These are phyloP conservation scores for Citrus sp. DNA, from an alignment of 345 rosid genomes.

Conservation along the genomic window DNA sequence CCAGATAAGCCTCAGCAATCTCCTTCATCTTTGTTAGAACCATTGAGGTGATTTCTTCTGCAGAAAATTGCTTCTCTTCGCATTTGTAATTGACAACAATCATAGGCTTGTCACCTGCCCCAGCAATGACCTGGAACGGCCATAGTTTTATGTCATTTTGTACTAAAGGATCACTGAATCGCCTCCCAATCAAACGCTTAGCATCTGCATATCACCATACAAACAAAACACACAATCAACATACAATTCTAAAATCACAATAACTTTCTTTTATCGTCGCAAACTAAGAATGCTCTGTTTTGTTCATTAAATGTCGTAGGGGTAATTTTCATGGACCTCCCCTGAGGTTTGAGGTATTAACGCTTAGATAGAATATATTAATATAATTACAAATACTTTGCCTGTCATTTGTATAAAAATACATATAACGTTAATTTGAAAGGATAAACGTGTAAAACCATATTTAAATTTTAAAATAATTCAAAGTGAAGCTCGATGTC, in stretches of 20 bases:
- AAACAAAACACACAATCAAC: not conserved
- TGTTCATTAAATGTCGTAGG: too few relatives aligned
- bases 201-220: slow-evolving; percentile 26
- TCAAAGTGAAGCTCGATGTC: too few relatives aligned
- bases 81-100: slow-evolving; percentile 41
- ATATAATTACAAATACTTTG: accelerated
- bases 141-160: slow-evolving; percentile 38
- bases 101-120: slow-evolving; percentile 48
- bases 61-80: slow-evolving; percentile 42
- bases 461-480: too few relatives aligned
- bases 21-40: slow-evolving; percentile 42
- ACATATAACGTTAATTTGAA: too few relatives aligned
- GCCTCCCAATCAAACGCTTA: slow-evolving; percentile 48
- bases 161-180: slow-evolving; percentile 38
- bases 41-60: slow-evolving; percentile 48
- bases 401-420: too few relatives aligned
- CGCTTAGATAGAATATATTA: too few relatives aligned
- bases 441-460: too few relatives aligned
- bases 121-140: slow-evolving; percentile 41
- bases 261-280: not conserved
- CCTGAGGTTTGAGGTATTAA: too few relatives aligned
- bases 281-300: not conserved
- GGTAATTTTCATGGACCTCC: too few relatives aligned
- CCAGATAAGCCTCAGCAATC: slow-evolving; percentile 39
- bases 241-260: not conserved